Evolutionary conservation across 1,139 yeast genomes (phyloP), one percentile per base, ranked within the genome.

Genomic region (Geotrichum siamense): DNA sequence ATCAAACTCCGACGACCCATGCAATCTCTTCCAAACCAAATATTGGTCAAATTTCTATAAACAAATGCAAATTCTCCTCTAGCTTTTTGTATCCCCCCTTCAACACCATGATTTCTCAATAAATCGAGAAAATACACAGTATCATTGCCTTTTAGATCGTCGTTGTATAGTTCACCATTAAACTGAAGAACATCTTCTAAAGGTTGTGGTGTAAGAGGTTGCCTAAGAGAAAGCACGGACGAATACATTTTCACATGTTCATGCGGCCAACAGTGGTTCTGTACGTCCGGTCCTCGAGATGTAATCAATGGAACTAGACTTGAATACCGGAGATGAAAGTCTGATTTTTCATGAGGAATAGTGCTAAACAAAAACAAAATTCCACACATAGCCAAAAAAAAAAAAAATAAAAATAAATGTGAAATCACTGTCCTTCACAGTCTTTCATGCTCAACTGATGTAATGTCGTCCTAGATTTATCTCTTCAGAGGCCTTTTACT

Each of bases 131-230:
- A 62, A 45, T 58, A 73, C 4, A 60, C 61, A 0, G 82, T 73
- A 57, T 80, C 86, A 53, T 76, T 77, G 1, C 60, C 61, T 1
- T 58, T 54, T 26, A 82, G 74, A 29, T 74, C 79, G 0, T 61
- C 56, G 53, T 80, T 79, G 59, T 89, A 89, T 10, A 87, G 65
- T 58, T 89, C 97, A 0, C 97, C 98, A 59, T 91, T 91, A 64
- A 82, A 91, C 56, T 84, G 96, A 13, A 79, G 53, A 1, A 70
- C 55, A 34, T 51, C 78, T 59, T 60, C 6, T 9, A 74, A 51
- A 0, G 97, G 96, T 61, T 91, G 97, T 20, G 64, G 54, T 0
- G 83, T 76, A 53, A 84, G 75, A 0, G 97, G 97, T 30, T 74
- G 74, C 47, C 97, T 68, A 33, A 91, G 65, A 0, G 94, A 81